These are phyloP conservation scores for Rhodotorula glutinis DNA, from an alignment of 1,284 basidiomycete genomes.

Conservation along the genomic window DNA sequence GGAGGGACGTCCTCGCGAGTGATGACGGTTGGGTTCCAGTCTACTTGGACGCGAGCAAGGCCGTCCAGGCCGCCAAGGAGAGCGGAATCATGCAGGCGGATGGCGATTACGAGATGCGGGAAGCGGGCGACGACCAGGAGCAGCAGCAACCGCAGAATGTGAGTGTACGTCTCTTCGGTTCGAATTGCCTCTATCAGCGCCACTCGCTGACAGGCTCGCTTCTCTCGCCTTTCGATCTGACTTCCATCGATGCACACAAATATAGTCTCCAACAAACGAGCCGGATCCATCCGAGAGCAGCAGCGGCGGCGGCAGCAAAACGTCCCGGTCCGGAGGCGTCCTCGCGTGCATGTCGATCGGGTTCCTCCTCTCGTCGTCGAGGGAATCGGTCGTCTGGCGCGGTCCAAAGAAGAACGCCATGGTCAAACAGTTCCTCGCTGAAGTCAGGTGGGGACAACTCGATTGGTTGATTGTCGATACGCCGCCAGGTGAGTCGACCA, in stretches of 20 bases:
- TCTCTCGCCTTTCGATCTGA: too few relatives aligned
- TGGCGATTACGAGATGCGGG: too few relatives aligned
- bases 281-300: background rate
- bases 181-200: too few relatives aligned
- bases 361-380: conserved; percentile 76
- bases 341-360: conserved; percentile 96
- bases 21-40: conserved; percentile 98
- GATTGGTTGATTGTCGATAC: conserved; percentile 98
- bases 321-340: conserved; percentile 47
- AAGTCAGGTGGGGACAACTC: conserved; percentile 93
- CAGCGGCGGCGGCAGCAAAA: too few relatives aligned
- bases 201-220: too few relatives aligned
- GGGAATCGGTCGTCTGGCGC: conserved; percentile 91
- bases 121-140: too few relatives aligned
- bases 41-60: conserved; percentile 53
- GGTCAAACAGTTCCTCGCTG: conserved; percentile 95
- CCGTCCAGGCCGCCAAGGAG: background rate
- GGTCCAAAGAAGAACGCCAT: conserved; percentile 99
- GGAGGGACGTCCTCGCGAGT: conserved; percentile 76
- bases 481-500: conserved; percentile 73
- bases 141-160: background rate
- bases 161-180: too few relatives aligned
- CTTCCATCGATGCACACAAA: too few relatives aligned
- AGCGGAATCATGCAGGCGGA: background rate
- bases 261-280: background rate